Percentiles rank a stretch among this genome's conserved stretches.
These are phyloP conservation scores for Ottelia alismoides DNA, from an alignment of 106 monocot species.

Conservation along the genomic window DNA sequence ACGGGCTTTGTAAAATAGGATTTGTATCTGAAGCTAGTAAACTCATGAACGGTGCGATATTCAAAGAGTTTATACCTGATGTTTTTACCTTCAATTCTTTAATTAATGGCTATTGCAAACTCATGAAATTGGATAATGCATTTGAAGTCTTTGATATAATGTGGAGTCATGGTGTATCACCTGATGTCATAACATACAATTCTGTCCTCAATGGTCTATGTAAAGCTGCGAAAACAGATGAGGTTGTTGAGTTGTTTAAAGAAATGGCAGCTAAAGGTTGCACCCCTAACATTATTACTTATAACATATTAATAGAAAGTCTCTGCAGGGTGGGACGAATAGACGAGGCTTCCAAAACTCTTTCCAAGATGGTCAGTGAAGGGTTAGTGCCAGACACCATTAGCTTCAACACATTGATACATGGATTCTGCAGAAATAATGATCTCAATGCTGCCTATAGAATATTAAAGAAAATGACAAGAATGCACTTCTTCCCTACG, in stretches of 20 bases:
- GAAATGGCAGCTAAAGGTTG: slow-evolving; percentile 76
- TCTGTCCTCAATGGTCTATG: slow-evolving; percentile 76
- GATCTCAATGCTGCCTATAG: slow-evolving; percentile 57
- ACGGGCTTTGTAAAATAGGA: slow-evolving; percentile 83
- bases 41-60: slow-evolving; percentile 61
- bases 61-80: slow-evolving; percentile 67
- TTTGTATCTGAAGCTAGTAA: slow-evolving; percentile 51
- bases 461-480: slow-evolving; percentile 44
- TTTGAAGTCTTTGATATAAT: slow-evolving; percentile 66
- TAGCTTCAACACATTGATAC: slow-evolving; percentile 75
- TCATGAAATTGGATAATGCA: slow-evolving; percentile 51
- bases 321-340: slow-evolving; percentile 48
- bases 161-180: slow-evolving; percentile 63
- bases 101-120: slow-evolving; percentile 80
- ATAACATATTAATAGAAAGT: slow-evolving; percentile 78
- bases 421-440: slow-evolving; percentile 61
- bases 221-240: slow-evolving; percentile 57
- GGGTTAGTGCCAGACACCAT: slow-evolving; percentile 58
- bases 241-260: slow-evolving; percentile 54
- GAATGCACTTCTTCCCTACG: slow-evolving; percentile 28
- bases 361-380: slow-evolving; percentile 50
- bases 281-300: slow-evolving; percentile 66
- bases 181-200: slow-evolving; percentile 81
- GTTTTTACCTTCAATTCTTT: slow-evolving; percentile 78
- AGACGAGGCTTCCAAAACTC: slow-evolving; percentile 44